Evolutionary conservation across 441 rosid genomes (phyloP).

Genomic region (Flueggea neowawraea): DNA sequence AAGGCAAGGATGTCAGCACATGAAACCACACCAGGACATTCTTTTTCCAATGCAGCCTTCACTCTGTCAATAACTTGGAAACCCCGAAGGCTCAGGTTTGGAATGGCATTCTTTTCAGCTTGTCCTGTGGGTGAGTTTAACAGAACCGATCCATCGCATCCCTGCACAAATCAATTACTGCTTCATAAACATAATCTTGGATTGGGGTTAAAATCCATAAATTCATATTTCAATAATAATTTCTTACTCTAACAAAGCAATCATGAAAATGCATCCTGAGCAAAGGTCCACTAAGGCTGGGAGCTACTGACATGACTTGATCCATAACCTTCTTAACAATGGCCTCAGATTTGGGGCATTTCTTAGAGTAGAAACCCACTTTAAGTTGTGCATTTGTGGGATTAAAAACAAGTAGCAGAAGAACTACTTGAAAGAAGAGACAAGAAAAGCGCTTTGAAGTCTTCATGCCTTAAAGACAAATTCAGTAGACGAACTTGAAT

Average conservation of each 20-base stretch:
- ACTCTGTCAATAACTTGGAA: slow-evolving; percentile 41
- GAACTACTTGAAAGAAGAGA: slow-evolving; percentile 22
- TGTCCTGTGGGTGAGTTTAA: slow-evolving; percentile 32
- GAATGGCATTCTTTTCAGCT: slow-evolving; percentile 40
- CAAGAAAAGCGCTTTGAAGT: slow-evolving; percentile 31
- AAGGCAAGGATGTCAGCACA: slow-evolving; percentile 55
- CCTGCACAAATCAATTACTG: slow-evolving; percentile 32
- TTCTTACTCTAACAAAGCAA: too few relatives aligned
- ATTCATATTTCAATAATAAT: too few relatives aligned
- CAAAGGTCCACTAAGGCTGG: slow-evolving; percentile 47
- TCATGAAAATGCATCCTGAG: slow-evolving; percentile 67
- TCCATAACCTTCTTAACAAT: slow-evolving; percentile 30
- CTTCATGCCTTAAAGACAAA: slow-evolving; percentile 13
- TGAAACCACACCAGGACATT: slow-evolving; percentile 51
- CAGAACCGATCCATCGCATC: slow-evolving; percentile 62
- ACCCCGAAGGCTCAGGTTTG: slow-evolving; percentile 51
- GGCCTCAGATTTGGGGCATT: slow-evolving; percentile 46
- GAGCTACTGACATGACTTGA: slow-evolving; percentile 36
- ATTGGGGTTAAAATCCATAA: too few relatives aligned
- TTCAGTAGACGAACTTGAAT: too few relatives aligned
- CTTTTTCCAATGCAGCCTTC: slow-evolving; percentile 46
- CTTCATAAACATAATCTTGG: too few relatives aligned
- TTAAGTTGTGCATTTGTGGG: slow-evolving; percentile 30
- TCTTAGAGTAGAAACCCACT: slow-evolving; percentile 45
- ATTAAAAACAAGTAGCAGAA: slow-evolving; percentile 25